Base-by-base conservation (phyloP, 2,329 filamentous ascomycete species). In the Aspergillus versicolor region DNA sequence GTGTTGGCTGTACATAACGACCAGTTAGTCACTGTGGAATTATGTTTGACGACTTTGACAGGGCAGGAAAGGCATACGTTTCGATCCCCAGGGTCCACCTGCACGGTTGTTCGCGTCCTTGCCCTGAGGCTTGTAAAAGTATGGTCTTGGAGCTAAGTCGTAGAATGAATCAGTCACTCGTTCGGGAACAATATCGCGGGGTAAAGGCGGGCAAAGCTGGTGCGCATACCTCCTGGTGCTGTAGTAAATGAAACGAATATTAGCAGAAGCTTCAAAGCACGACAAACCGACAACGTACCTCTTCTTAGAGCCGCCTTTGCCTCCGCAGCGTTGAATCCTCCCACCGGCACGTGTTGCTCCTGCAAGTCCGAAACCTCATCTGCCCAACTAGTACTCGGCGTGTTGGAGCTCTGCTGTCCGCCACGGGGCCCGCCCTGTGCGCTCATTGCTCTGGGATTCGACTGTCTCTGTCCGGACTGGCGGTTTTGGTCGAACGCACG, bases 251-350 rank as follows among this genome's bases (percentile, higher is more conserved):
- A n/a, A 37, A 15, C 17, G 22, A 9, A 48, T 13, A 40, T 51
- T 51, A 43, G 38, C 24, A 22, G 42, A 21, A n/a, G 12, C n/a
- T 9, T 30, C 2, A 5, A 42, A 5, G 7, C 19, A 24, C 17
- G 32, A 42, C 9, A 32, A 12, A 13, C 24, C 21, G 38, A 13
- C 11, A 43, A 62, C 44, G 38, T 71, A 75, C 77, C 72, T 68
- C 68, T 73, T 61, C 68, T 77, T 34, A 80, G 67, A 56, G 70
- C 66, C 42, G 67, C 70, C 61, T 77, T 77, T 30, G 72, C 67
- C 59, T 79, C 78, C 7, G 66, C 63, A 15, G 73, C 68, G 63
- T 80, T 79, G 68, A 79, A 80, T 5, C 70, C 73, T 21, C 68
- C 67, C 22, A 78, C 73, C n/a, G 77, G 70, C 37, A 73, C 65